Conservation (phyloP, 192 early-diverging fungal species). For the Coemansia sp. region DNA sequence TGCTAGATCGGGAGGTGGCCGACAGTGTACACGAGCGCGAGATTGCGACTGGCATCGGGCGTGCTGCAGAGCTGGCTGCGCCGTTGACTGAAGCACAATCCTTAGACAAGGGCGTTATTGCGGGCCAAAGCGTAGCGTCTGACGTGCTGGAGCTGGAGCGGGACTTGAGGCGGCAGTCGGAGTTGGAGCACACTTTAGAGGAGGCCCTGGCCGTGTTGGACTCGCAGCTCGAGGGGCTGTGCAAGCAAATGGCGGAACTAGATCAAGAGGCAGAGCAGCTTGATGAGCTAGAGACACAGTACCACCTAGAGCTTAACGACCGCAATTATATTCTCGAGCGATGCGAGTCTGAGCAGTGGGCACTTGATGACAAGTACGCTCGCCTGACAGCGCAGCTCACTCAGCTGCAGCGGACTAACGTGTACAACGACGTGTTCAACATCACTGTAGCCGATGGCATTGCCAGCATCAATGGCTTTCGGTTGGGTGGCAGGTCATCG, state of each 20-base stretch:
- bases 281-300: conserved; percentile 33
- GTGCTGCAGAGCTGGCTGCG: conserved; percentile 54
- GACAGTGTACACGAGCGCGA: conserved; percentile 74
- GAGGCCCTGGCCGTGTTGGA: conserved; percentile 51
- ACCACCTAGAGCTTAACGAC: conserved; percentile 75
- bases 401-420: conserved; percentile 85
- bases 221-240: conserved; percentile 42
- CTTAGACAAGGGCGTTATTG: conserved; percentile 8
- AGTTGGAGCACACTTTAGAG: conserved; percentile 47
- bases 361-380: conserved; percentile 76
- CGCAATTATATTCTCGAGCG: conserved; percentile 61
- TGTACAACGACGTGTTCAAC: conserved; percentile 93
- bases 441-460: conserved; percentile 83
- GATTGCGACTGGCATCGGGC: conserved; percentile 72
- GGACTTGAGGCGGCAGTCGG: conserved; percentile 56
- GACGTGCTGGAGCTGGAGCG: conserved; percentile 56
- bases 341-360: conserved; percentile 75
- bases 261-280: conserved; percentile 54
- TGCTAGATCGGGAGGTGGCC: conserved; percentile 65
- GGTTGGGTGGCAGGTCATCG: conserved; percentile 75
- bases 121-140: conserved; percentile 17
- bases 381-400: conserved; percentile 75
- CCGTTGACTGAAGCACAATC: background rate
- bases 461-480: conserved; percentile 92
- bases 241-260: conserved; percentile 48